Conservation (phyloP, 495 filamentous ascomycete genomes). For the Tricharina praecox region DNA sequence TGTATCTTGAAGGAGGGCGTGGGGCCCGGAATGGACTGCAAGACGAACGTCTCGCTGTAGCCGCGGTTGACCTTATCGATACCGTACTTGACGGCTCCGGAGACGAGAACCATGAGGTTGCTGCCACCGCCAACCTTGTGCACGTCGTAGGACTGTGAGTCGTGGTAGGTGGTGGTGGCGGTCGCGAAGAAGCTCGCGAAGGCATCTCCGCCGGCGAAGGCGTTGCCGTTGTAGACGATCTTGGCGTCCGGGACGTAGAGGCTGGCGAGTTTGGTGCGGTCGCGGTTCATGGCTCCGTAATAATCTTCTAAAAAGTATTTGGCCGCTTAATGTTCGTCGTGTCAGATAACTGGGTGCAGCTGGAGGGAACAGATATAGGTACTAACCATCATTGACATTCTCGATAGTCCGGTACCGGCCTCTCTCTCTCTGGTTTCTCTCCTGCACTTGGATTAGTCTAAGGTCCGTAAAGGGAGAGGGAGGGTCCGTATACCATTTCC, state of each 20-base stretch:
- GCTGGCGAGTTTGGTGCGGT: slow-evolving; percentile 36
- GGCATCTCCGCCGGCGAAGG: slow-evolving; percentile 36
- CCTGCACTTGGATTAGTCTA: too few relatives aligned
- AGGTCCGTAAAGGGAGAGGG: too few relatives aligned
- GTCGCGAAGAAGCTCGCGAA: slow-evolving; percentile 45
- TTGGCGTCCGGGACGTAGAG: slow-evolving; percentile 40
- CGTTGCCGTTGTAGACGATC: slow-evolving; percentile 52
- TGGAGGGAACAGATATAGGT: too few relatives aligned
- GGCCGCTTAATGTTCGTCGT: slow-evolving; percentile 24
- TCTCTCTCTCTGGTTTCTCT: too few relatives aligned
- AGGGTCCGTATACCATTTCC: too few relatives aligned
- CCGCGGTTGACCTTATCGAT: slow-evolving; percentile 35
- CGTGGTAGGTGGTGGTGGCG: slow-evolving; percentile 43
- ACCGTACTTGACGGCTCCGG: slow-evolving; percentile 43
- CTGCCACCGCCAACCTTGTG: slow-evolving; percentile 36
- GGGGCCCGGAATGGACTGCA: slow-evolving; percentile 18
- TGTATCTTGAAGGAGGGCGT: neutral
- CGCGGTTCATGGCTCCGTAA: slow-evolving; percentile 39
- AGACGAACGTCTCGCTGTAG: slow-evolving; percentile 51
- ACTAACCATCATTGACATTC: slow-evolving; percentile 19
- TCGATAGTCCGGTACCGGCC: too few relatives aligned
- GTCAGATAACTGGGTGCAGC: too few relatives aligned
- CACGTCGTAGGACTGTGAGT: slow-evolving; percentile 48
- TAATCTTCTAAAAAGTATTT: slow-evolving; percentile 37
- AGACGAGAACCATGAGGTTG: slow-evolving; percentile 42